Evolutionary conservation across 345 rosid genomes (phyloP).

Genomic region (Cardamine occulta): DNA sequence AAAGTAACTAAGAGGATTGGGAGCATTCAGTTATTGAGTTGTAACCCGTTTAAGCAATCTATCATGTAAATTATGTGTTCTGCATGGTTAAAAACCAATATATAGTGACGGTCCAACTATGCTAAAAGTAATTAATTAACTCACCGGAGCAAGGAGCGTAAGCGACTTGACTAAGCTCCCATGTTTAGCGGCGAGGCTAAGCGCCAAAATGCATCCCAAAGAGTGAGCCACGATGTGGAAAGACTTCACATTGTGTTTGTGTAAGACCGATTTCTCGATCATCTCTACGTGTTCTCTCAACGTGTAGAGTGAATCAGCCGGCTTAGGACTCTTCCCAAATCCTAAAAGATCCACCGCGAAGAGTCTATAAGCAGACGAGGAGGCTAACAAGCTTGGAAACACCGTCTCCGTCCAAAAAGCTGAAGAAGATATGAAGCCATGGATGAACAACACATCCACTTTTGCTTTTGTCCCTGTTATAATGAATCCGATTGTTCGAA

Average conservation of each 20-base stretch:
- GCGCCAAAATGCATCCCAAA: constrained; percentile 93
- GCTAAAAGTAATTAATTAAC: constrained; percentile 14
- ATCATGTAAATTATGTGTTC: background rate
- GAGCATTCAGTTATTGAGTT: background rate
- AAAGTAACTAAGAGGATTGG: background rate
- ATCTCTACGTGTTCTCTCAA: constrained; percentile 83
- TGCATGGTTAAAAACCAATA: background rate
- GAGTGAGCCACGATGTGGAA: constrained; percentile 98
- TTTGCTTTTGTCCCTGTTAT: constrained; percentile 40
- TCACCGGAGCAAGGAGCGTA: constrained; percentile 89
- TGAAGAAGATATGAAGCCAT: constrained; percentile 96
- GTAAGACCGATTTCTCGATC: constrained; percentile 79
- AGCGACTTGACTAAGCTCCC: constrained; percentile 76
- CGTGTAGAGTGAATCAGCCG: constrained; percentile 89
- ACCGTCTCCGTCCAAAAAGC: constrained; percentile 96
- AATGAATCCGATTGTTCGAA: constrained; percentile 8
- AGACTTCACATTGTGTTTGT: constrained; percentile 67
- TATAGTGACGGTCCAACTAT: constrained; percentile 7
- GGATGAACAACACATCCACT: constrained; percentile 92
- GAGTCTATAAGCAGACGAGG: constrained; percentile 62
- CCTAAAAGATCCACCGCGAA: constrained; percentile 93
- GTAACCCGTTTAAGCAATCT: background rate
- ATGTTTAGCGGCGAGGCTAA: constrained; percentile 77
- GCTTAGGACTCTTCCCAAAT: constrained; percentile 96
- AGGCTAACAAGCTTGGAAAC: constrained; percentile 73